These are phyloP conservation scores for Niebla homalea DNA, from an alignment of 495 filamentous ascomycete species.

Conservation along the genomic window DNA sequence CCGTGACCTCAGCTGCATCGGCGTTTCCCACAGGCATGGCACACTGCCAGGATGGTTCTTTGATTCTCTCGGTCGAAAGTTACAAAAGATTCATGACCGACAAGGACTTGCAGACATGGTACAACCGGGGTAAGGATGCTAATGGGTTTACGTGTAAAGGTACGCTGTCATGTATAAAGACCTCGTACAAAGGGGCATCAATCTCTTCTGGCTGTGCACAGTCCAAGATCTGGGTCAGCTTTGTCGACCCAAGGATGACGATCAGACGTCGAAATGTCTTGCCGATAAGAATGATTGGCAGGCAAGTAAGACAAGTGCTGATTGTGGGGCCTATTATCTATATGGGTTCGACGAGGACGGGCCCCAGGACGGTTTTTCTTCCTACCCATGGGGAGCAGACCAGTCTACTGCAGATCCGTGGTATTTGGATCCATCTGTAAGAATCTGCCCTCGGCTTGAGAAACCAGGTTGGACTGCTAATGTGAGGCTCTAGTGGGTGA, in stretches of 20 bases:
- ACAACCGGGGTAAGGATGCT: too few relatives aligned
- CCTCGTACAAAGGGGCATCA: conserved; percentile 2
- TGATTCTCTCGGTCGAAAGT: too few relatives aligned
- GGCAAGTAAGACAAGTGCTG: background rate
- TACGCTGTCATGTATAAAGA: background rate
- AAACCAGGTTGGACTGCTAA: background rate
- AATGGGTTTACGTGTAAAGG: too few relatives aligned
- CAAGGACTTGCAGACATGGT: too few relatives aligned
- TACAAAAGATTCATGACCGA: too few relatives aligned
- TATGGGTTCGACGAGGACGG: conserved; percentile 1
- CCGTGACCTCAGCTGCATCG: too few relatives aligned
- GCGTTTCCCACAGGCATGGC: too few relatives aligned
- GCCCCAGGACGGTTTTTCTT: background rate
- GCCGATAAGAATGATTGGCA: background rate
- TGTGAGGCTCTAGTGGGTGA: background rate
- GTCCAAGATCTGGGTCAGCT: conserved; percentile 6
- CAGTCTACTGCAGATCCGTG: background rate
- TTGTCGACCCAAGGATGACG: conserved; percentile 1
- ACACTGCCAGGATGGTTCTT: too few relatives aligned
- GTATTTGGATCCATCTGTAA: too few relatives aligned
- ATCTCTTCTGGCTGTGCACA: conserved; percentile 4
- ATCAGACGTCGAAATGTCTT: background rate
- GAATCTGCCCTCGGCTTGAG: too few relatives aligned
- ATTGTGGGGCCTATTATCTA: conserved; percentile 5
- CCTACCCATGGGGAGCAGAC: conserved; percentile 3